phyloP scores from a whole-genome alignment of 2,329 filamentous ascomycete genomes.

The Fusarium chaquense region DNA sequence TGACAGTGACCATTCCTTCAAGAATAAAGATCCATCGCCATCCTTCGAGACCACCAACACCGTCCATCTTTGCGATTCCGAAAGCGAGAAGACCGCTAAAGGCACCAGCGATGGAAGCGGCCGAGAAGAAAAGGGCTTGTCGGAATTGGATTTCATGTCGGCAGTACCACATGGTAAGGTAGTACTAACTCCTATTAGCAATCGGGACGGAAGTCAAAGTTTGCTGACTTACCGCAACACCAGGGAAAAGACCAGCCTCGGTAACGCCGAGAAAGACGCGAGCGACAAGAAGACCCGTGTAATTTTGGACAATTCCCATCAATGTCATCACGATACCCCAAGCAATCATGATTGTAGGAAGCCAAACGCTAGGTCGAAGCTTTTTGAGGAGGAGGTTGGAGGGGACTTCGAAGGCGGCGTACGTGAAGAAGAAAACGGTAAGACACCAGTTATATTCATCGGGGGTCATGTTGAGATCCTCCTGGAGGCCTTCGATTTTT shows the following conservation, averaged over 20 bases:
- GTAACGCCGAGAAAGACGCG: constrained; percentile 73
- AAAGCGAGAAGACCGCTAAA: constrained; percentile 80
- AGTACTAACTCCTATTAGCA: constrained; percentile 54
- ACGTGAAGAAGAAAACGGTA: constrained; percentile 82
- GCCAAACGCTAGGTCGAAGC: constrained; percentile 78
- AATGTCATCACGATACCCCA: constrained; percentile 64
- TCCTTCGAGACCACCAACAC: constrained; percentile 68
- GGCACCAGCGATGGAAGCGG: constrained; percentile 81
- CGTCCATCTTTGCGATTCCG: constrained; percentile 77
- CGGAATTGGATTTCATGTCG: constrained; percentile 67
- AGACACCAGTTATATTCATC: constrained; percentile 79
- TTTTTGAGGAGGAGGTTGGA: constrained; percentile 83
- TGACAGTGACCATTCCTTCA: constrained; percentile 75
- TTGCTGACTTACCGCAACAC: constrained; percentile 61
- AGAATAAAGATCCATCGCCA: constrained; percentile 78
- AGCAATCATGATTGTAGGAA: constrained; percentile 80
- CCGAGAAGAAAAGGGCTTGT: constrained; percentile 83
- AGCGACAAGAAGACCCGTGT: constrained; percentile 60
- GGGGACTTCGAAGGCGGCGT: constrained; percentile 80
- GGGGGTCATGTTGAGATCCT: constrained; percentile 67
- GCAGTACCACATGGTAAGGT: constrained; percentile 70
- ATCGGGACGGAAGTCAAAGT: background rate
- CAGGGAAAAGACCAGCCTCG: constrained; percentile 75
- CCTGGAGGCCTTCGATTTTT: constrained; percentile 69
- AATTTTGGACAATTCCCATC: constrained; percentile 65